A percentile compares a stretch with the other conserved stretches of the same genome.
These are phyloP conservation scores for Blastocystis sp. DNA, from an alignment of 352 stramenopile species.

Conservation along the genomic window DNA sequence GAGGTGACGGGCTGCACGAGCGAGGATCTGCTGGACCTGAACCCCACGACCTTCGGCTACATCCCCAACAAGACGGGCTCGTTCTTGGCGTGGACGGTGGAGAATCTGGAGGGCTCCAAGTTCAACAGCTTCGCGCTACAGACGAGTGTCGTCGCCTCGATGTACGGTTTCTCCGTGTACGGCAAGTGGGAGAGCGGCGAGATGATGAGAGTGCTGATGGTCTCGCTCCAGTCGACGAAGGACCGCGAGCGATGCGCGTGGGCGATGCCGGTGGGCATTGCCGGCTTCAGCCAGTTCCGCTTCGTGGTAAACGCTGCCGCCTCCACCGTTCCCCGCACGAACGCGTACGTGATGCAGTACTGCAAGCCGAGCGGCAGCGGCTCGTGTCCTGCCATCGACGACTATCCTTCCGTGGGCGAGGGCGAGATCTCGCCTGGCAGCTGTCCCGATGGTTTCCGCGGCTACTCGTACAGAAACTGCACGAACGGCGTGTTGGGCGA, in stretches of 20 bases:
- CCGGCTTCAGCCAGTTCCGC: not conserved
- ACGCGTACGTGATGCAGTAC: not conserved
- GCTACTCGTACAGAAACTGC: conserved; percentile 48
- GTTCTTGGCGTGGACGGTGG: not conserved
- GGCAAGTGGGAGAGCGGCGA: not conserved
- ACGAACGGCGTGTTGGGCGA: conserved; percentile 26
- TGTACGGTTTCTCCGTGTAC: not conserved
- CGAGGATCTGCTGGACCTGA: conserved; percentile 5
- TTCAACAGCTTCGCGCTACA: not conserved
- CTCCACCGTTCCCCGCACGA: not conserved
- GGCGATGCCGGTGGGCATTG: not conserved
- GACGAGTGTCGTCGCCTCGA: not conserved
- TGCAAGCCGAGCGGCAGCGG: not conserved
- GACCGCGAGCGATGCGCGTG: not conserved
- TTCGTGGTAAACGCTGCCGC: not conserved
- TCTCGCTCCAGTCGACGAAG: not conserved
- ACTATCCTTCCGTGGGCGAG: conserved; percentile 49
- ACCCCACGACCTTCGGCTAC: not conserved
- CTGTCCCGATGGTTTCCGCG: conserved; percentile 27
- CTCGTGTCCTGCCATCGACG: conserved; percentile 30
- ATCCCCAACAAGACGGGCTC: not conserved
- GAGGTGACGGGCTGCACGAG: not conserved
- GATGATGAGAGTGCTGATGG: not conserved
- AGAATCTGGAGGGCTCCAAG: not conserved
- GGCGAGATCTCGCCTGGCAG: conserved; percentile 10